A percentile compares a stretch with the other conserved stretches of the same genome.
Conservation (phyloP, 805 yeast species). For the Phaffomyces thermotolerans region DNA sequence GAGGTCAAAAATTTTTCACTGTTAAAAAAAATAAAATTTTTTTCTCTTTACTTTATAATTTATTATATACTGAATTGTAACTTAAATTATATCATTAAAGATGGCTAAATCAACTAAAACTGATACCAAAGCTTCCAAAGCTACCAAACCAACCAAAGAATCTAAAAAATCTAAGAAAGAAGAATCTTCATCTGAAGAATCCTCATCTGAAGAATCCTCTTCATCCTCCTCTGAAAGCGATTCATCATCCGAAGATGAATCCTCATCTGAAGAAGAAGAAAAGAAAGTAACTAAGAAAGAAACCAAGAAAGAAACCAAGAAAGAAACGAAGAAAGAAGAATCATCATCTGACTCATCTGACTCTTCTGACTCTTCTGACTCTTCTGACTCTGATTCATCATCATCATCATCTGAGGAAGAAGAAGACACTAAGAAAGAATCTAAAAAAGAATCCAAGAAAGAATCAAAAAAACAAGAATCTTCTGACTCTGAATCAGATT, state of each 20-base stretch:
- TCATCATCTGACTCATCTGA: not conserved
- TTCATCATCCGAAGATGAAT: constrained; percentile 17
- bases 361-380: constrained; percentile 17
- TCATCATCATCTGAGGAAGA: constrained; percentile 17
- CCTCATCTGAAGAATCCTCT: constrained; percentile 9
- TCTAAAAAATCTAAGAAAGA: constrained; percentile 19
- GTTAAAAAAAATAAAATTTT: not conserved
- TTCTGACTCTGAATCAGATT: constrained; percentile 14
- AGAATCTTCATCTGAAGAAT: constrained; percentile 21
- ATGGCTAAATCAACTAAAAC: constrained; percentile 20
- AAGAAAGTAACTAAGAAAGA: constrained; percentile 1
- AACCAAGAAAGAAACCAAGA: constrained; percentile 5
- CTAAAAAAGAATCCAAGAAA: constrained; percentile 6
- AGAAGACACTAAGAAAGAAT: constrained; percentile 8
- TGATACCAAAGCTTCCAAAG: constrained; percentile 16
- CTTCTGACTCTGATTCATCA: not conserved
- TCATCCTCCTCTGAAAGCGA: constrained; percentile 23
- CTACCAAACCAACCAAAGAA: constrained; percentile 17
- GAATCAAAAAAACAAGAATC: constrained; percentile 13
- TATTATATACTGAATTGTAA: not conserved
- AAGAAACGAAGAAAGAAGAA: constrained; percentile 8
- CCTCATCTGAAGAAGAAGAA: constrained; percentile 9
- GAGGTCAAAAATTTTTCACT: not conserved
- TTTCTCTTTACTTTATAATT: not conserved
- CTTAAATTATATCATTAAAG: not conserved